These are phyloP conservation scores for Castanea mollissima DNA, from an alignment of 306 rosid genomes.

Conservation along the genomic window DNA sequence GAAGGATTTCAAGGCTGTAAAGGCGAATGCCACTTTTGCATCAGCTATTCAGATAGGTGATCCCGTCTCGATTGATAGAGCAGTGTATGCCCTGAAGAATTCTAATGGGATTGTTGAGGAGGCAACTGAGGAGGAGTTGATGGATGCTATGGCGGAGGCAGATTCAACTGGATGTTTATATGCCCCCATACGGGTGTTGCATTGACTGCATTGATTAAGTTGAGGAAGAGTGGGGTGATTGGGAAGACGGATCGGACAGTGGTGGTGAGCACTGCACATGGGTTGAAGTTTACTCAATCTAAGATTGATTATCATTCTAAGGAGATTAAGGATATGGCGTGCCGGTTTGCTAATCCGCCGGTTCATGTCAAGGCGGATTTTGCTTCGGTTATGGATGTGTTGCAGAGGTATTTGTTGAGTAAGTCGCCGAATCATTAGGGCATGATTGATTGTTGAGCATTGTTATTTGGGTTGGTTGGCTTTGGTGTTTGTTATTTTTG, in stretches of 20 bases:
- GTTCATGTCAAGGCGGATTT: conserved; percentile 75
- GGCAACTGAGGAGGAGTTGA: conserved; percentile 84
- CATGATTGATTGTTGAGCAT: neutral
- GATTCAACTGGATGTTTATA: conserved; percentile 82
- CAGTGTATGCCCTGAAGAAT: conserved; percentile 66
- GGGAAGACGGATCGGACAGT: conserved; percentile 68
- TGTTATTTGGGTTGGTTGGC: conserved; percentile 2
- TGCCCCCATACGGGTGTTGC: conserved; percentile 98
- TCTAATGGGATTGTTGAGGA: conserved; percentile 85
- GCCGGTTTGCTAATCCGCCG: conserved; percentile 75
- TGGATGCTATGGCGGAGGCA: conserved; percentile 85
- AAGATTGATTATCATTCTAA: conserved; percentile 80
- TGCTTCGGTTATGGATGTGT: conserved; percentile 87
- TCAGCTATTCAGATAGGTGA: conserved; percentile 89
- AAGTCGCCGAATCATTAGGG: conserved; percentile 57
- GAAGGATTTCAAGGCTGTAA: conserved; percentile 63
- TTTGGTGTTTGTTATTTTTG: neutral
- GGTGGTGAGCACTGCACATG: conserved; percentile 91
- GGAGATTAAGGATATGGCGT: conserved; percentile 67
- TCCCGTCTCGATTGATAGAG: conserved; percentile 85
- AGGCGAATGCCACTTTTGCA: conserved; percentile 61
- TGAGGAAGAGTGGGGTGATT: conserved; percentile 67
- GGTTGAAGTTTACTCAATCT: conserved; percentile 83
- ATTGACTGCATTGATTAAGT: conserved; percentile 67
- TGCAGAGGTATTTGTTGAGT: conserved; percentile 73